Base-by-base conservation (phyloP, 495 filamentous ascomycete genomes). In the Penicillium antarcticum region DNA sequence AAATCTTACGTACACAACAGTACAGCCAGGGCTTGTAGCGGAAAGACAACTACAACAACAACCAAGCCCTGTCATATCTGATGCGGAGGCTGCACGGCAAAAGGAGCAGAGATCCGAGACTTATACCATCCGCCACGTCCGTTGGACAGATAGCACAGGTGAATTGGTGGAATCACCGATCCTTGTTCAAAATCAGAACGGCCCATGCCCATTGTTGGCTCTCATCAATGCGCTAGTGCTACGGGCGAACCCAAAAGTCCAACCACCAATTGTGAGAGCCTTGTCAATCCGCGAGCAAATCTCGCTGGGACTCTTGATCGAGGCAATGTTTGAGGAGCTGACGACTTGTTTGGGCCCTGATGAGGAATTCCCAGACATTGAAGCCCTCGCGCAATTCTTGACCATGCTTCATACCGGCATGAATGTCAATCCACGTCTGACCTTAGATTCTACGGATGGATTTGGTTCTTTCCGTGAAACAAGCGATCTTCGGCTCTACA, bases 341-440 rank as follows among this genome's bases (percentile, higher is more conserved):
- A 92, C 91, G 71, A 90, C 88, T 18, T 65, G 65, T n/a, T 29
- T 73, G 31, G 60, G 66, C 8, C 66, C 70, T 7, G 77, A 81
- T 29, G 76, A 82, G 21, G 71, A 77, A 26, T 75, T 97, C 36
- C 91, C 92, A 1, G 94, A 98, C 60, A 86, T 98, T 45, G 76
- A 84, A 35, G 91, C 95, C 37, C 76, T 98, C 1, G 92, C 95
- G 62, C 72, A 78, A 14, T 97, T 98, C 63, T 77, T 98, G 8
- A 80, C 92, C 23, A 89, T 88, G 38, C 75, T 98, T 3, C 91
- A 97, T 63, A 97, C 92, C 1, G 94, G 94, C 33, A 95, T 98
- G 92, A 97, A 97, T 61, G 94, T 97, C 39, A 97, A 98, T 60
- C 94, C 94, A 33, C 85, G 87, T 14, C 89, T 95, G 48, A 78